These are phyloP conservation scores for Mrakia gelida DNA, from an alignment of 768 basidiomycete species.

Conservation along the genomic window DNA sequence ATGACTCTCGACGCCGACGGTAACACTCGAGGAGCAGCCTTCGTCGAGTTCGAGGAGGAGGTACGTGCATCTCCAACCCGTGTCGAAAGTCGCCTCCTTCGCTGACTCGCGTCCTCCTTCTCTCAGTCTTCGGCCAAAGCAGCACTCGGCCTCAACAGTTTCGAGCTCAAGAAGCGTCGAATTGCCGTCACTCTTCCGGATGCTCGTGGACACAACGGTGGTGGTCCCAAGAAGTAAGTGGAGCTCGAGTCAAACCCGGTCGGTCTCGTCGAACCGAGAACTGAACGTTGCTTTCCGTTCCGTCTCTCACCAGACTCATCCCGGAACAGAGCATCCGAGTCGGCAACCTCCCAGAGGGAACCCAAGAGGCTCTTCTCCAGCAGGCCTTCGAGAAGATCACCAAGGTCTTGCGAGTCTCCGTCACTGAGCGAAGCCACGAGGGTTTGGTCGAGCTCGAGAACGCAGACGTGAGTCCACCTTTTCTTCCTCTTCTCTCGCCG, in stretches of 20 bases:
- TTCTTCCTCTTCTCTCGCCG: background rate
- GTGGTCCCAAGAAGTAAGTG: slow-evolving; percentile 35
- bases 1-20: slow-evolving; percentile 69
- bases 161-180: slow-evolving; percentile 81
- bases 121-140: slow-evolving; percentile 62
- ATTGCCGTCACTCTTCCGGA: slow-evolving; percentile 85
- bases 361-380: slow-evolving; percentile 88
- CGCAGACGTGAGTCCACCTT: slow-evolving; percentile 45
- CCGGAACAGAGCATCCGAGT: slow-evolving; percentile 68
- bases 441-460: slow-evolving; percentile 48
- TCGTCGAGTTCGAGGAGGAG: slow-evolving; percentile 82
- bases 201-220: slow-evolving; percentile 52
- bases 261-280: too few species aligned
- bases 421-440: slow-evolving; percentile 57
- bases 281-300: background rate
- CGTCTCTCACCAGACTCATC: slow-evolving; percentile 51
- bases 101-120: background rate
- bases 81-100: background rate
- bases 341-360: slow-evolving; percentile 64
- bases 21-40: slow-evolving; percentile 77
- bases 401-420: slow-evolving; percentile 61
- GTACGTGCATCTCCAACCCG: slow-evolving; percentile 48
- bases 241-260: background rate
- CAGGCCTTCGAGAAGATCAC: slow-evolving; percentile 78
- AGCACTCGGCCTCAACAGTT: slow-evolving; percentile 74